Conservation (phyloP, 192 early-diverging fungal species). For the Piromyces finnis region DNA sequence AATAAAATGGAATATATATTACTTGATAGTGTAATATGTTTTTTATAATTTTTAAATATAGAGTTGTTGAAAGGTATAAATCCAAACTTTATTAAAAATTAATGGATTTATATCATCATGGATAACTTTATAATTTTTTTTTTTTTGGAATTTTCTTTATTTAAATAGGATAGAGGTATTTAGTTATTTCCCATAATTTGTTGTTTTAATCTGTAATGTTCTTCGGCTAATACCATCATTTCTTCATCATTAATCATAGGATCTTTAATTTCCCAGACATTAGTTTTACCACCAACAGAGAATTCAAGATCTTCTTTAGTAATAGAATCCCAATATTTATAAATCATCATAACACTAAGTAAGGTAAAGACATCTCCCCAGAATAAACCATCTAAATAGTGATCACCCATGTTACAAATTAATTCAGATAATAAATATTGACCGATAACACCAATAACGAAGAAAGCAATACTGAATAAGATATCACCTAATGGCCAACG, state of each 20-base stretch:
- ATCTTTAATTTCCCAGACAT: constrained; percentile 58
- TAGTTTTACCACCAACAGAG: constrained; percentile 64
- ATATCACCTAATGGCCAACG: constrained; percentile 91
- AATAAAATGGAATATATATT: no score
- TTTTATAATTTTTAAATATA: no score
- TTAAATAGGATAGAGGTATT: no score
- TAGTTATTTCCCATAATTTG: background rate
- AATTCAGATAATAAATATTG: constrained; percentile 59
- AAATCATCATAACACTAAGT: constrained; percentile 94
- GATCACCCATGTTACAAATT: constrained; percentile 77
- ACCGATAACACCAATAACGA: constrained; percentile 65
- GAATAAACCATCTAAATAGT: constrained; percentile 95
- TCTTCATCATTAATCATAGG: constrained; percentile 1
- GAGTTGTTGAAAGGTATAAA: no score
- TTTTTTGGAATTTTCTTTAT: no score
- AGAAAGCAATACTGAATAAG: constrained; percentile 72
- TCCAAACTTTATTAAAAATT: no score
- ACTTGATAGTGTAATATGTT: no score
- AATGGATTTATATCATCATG: background rate
- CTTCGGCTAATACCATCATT: constrained; percentile 2
- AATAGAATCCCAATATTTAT: constrained; percentile 99
- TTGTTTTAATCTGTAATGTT: background rate
- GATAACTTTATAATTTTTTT: background rate
- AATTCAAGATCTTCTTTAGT: constrained; percentile 98
- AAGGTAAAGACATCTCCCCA: constrained; percentile 80